A percentile compares a stretch with the other conserved stretches of the same genome.
phyloP scores from a whole-genome alignment of 2,329 filamentous ascomycete species.

The Aspergillus uvarum region DNA sequence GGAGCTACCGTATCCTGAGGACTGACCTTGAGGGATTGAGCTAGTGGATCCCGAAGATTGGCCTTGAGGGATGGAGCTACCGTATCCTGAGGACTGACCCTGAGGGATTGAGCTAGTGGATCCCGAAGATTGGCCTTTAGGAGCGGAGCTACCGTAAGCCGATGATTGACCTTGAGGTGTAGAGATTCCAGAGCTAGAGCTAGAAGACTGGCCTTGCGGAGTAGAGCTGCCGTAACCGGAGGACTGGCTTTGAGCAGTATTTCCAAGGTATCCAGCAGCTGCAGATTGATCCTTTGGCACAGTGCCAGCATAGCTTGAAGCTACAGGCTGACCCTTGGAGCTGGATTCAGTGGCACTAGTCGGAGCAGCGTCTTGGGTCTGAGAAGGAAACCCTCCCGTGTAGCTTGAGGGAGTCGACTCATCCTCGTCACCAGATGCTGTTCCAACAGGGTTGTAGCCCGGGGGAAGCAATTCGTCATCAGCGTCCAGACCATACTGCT shows the following conservation, averaged over 20 bases:
- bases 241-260: background rate
- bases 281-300: background rate
- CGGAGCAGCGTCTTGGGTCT: background rate
- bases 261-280: background rate
- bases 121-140: background rate
- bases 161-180: background rate
- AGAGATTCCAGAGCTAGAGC: background rate
- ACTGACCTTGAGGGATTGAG: background rate
- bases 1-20: background rate
- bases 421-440: background rate
- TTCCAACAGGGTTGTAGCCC: background rate
- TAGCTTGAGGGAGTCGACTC: background rate
- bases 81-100: background rate
- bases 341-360: background rate
- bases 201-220: background rate
- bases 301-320: background rate
- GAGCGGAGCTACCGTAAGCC: background rate
- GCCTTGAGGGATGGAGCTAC: background rate
- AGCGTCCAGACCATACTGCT: background rate
- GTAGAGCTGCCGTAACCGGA: background rate
- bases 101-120: background rate
- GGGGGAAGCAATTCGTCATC: background rate
- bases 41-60: background rate
- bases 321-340: background rate
- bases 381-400: background rate